These are phyloP conservation scores for Saitoella complicata DNA, from an alignment of 805 yeast genomes.

Conservation along the genomic window DNA sequence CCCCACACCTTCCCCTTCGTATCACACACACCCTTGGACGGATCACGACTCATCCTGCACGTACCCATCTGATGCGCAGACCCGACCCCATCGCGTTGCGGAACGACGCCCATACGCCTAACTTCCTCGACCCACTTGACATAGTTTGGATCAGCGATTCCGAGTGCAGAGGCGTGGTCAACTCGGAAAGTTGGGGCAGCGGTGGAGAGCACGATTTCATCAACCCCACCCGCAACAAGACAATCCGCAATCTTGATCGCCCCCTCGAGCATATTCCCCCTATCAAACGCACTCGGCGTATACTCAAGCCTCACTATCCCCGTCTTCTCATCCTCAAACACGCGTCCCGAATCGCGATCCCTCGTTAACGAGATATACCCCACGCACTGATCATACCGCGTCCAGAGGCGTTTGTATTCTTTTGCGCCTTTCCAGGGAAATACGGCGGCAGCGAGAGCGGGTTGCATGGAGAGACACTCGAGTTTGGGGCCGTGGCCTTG, in stretches of 20 bases:
- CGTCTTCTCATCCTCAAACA: conserved; percentile 22
- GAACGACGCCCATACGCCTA: conserved; percentile 11
- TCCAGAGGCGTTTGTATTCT: conserved; percentile 20
- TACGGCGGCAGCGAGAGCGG: conserved; percentile 24
- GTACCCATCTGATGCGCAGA: conserved; percentile 40
- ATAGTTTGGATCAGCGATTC: conserved; percentile 29
- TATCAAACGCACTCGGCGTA: conserved; percentile 26
- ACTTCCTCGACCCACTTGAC: conserved; percentile 18
- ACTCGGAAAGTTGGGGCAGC: conserved; percentile 4
- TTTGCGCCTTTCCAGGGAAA: conserved; percentile 29
- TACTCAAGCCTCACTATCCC: conserved; percentile 26
- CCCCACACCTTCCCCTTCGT: conserved; percentile 31
- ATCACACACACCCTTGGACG: conserved; percentile 30
- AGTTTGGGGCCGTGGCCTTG: conserved; percentile 36
- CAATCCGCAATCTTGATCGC: conserved; percentile 3
- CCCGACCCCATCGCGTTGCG: conserved; percentile 25
- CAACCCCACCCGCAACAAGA: conserved; percentile 3
- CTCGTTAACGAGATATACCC: conserved; percentile 31
- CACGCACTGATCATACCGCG: conserved; percentile 25
- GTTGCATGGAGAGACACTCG: conserved; percentile 34
- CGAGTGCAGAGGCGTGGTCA: conserved; percentile 24
- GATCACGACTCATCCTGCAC: conserved; percentile 35
- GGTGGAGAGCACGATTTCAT: conserved; percentile 2
- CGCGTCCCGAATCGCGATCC: conserved; percentile 29
- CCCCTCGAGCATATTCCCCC: conserved; percentile 10